These are phyloP conservation scores for Flammula alnicola DNA, from an alignment of 1,284 basidiomycete genomes.

Conservation along the genomic window DNA sequence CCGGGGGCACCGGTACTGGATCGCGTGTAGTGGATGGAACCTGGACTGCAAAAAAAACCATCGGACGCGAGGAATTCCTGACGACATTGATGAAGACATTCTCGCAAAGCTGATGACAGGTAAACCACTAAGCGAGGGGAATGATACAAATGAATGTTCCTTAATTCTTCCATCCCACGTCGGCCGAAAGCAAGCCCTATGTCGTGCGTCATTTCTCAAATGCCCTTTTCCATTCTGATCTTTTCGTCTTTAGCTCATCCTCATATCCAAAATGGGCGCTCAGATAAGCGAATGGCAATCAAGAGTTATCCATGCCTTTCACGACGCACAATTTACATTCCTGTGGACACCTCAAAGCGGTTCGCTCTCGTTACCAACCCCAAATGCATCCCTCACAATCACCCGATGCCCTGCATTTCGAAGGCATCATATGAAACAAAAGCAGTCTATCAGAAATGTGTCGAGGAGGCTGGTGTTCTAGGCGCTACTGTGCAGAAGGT, in stretches of 20 bases:
- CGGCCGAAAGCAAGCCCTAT: constrained; percentile 12
- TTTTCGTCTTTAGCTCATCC: background rate
- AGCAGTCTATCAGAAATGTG: constrained; percentile 3
- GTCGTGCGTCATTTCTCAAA: too few species aligned
- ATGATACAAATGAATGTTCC: constrained; percentile 17
- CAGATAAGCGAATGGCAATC: background rate
- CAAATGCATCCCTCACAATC: constrained; percentile 12
- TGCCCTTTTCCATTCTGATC: too few species aligned
- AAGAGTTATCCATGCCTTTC: background rate
- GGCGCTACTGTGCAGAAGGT: constrained; percentile 11
- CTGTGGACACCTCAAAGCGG: background rate
- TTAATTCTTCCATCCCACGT: constrained; percentile 17
- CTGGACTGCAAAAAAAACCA: constrained; percentile 12
- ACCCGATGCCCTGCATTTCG: constrained; percentile 18
- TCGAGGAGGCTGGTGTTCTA: constrained; percentile 1
- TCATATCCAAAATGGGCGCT: constrained; percentile 1
- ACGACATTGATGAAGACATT: constrained; percentile 17
- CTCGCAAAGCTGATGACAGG: constrained; percentile 15
- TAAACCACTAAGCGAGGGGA: constrained; percentile 3
- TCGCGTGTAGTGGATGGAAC: constrained; percentile 16
- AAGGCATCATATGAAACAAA: constrained; percentile 14
- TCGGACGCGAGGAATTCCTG: background rate
- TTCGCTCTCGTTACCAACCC: constrained; percentile 1
- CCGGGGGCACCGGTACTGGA: constrained; percentile 14
- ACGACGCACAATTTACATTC: constrained; percentile 2